Conservation (phyloP, 2,329 filamentous ascomycete species). For the Shiraia sp. region DNA sequence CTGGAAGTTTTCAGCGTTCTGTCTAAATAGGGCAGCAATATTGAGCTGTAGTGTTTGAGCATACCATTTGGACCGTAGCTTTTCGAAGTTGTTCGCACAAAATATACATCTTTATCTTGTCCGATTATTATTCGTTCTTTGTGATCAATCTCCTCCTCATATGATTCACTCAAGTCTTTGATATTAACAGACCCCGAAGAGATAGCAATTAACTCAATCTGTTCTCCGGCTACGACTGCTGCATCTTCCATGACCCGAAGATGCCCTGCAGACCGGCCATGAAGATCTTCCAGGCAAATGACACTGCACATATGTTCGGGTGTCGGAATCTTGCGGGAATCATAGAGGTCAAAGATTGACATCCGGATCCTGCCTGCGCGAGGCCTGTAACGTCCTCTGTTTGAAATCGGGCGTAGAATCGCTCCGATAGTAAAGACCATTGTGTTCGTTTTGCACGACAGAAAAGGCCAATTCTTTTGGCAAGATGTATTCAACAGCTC, state of each 20-base stretch:
- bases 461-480: conserved; percentile 4
- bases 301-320: conserved; percentile 2
- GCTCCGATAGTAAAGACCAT: conserved; percentile 1
- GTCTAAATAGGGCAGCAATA: too few species aligned
- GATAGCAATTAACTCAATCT: conserved; percentile 7
- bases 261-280: conserved; percentile 4
- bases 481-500: not conserved
- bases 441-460: conserved; percentile 3
- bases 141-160: conserved; percentile 5
- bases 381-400: too few species aligned
- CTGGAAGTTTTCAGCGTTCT: too few species aligned
- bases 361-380: not conserved
- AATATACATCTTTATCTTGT: too few species aligned
- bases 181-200: conserved; percentile 4
- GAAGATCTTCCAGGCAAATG: conserved; percentile 5
- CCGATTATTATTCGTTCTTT: too few species aligned
- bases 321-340: conserved; percentile 1
- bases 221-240: conserved; percentile 1
- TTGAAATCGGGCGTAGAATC: not conserved
- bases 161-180: conserved; percentile 4
- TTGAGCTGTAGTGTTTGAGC: too few species aligned
- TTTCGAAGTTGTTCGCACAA: too few species aligned
- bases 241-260: conserved; percentile 6
- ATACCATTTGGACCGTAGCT: too few species aligned
- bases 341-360: conserved; percentile 5